Base-by-base conservation (phyloP, 2,329 filamentous ascomycete species). In the Phialocephala subalpina region DNA sequence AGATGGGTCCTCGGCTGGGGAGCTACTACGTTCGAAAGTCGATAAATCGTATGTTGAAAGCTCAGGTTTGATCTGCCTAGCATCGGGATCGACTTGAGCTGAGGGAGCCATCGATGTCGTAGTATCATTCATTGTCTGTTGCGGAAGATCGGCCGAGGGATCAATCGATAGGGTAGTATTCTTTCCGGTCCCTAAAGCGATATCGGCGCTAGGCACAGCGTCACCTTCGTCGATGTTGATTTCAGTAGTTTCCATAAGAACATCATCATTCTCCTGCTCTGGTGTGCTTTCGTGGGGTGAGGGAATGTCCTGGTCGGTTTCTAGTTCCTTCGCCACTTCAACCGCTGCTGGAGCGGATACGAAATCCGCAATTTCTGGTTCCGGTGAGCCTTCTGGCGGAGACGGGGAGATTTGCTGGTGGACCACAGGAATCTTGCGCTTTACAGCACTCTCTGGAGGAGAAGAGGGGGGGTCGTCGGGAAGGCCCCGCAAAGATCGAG, bases 381-480 rank as follows among this genome's bases (percentile, higher is more conserved):
- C 58, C 1, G 56, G 38, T 53, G 56, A 49, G 1, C 33, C 42
- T 22, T 70, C 68, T 14, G 71, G 69, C 53, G 73, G 73, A 49
- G 73, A 73, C 2, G 70, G 73, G 11, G 65, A 62, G 53, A 71
- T 61, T 16, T 70, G 71, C 7, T 67, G 63, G 81, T 72, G 38
- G 80, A 73, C 20, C 9, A 36, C 1, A 82, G 80, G 6, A 84
- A 73, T 5, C 87, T 78, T 14, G 84, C 82, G 63, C 84, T 86
- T 9, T 82, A 81, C 59, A 85, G 82, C 0, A 83, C 82, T 57
- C 64, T 86, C 81, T 0, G 85, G 86, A 5, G 87, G 87, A 0
- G 87, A 89, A 6, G 87, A 89, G 11, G 86, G 84, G 3, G 84
- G 81, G 59, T 87, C 86, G 57, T 82, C 83, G 20, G 78, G 77